Evolutionary conservation across 225 moss, liverwort and hornwort genomes (phyloP).

Genomic region (Polytrichum formosum): DNA sequence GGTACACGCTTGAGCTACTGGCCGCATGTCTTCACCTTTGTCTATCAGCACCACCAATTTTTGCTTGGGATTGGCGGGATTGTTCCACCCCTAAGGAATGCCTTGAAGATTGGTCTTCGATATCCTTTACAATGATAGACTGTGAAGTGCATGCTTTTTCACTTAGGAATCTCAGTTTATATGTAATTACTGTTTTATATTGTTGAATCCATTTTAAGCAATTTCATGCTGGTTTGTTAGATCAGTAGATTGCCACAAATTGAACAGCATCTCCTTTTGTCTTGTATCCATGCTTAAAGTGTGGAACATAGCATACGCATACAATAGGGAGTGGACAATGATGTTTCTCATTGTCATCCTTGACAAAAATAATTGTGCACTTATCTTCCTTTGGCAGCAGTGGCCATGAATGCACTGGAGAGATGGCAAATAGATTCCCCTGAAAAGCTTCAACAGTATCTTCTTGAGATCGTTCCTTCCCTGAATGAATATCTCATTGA

Average conservation of each 20-base stretch:
- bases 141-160: background rate
- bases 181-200: too few relatives aligned
- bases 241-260: too few relatives aligned
- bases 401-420: slow-evolving; percentile 86
- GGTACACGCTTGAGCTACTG: slow-evolving; percentile 89
- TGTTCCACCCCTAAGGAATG: slow-evolving; percentile 64
- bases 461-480: slow-evolving; percentile 55
- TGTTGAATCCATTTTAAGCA: too few relatives aligned
- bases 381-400: slow-evolving; percentile 72
- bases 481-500: slow-evolving; percentile 73
- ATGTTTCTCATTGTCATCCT: slow-evolving; percentile 13
- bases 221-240: too few relatives aligned
- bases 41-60: slow-evolving; percentile 70
- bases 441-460: slow-evolving; percentile 58
- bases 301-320: too few relatives aligned
- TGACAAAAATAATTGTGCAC: slow-evolving; percentile 33
- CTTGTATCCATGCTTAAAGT: too few relatives aligned
- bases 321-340: too few relatives aligned
- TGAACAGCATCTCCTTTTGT: too few relatives aligned
- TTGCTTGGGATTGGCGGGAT: slow-evolving; percentile 65
- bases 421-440: slow-evolving; percentile 68
- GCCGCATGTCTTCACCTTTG: slow-evolving; percentile 87
- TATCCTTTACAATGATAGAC: slow-evolving; percentile 47
- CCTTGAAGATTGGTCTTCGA: slow-evolving; percentile 88
- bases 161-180: too few relatives aligned